Conservation (phyloP, 164 flowering plant species). For the Magnolia officinalis region DNA sequence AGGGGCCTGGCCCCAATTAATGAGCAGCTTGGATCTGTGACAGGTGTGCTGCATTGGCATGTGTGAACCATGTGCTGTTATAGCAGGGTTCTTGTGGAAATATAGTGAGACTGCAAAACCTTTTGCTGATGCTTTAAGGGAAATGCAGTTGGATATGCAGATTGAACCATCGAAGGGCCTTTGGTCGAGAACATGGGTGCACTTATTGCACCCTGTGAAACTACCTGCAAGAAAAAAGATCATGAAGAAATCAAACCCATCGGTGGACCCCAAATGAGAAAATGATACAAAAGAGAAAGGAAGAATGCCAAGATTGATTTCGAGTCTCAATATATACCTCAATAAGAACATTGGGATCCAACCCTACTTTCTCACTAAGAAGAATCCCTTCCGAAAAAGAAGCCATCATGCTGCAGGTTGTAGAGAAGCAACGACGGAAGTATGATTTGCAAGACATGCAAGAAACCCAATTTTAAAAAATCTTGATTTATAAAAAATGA, state of each 20-base stretch:
- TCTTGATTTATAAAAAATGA: not conserved
- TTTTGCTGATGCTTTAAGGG: constrained; percentile 96
- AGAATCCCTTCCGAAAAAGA: constrained; percentile 92
- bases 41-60: not conserved
- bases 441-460: not conserved
- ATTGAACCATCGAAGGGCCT: constrained; percentile 86
- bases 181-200: constrained; percentile 89
- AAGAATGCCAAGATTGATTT: not conserved
- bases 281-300: not conserved
- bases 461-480: not conserved
- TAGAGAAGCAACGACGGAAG: not conserved
- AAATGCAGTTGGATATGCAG: constrained; percentile 82
- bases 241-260: not conserved
- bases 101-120: constrained; percentile 35
- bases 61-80: not conserved
- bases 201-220: constrained; percentile 89
- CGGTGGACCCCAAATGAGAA: not conserved
- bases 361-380: constrained; percentile 80
- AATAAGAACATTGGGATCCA: constrained; percentile 71
- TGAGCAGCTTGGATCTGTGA: too few relatives aligned
- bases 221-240: constrained; percentile 45
- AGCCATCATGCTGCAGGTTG: constrained; percentile 84
- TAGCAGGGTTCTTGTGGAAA: not conserved
- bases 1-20: too few relatives aligned
- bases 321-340: constrained; percentile 39